Conservation (phyloP, 148 eudicot genomes). For the Dysphania ambrosioides region DNA sequence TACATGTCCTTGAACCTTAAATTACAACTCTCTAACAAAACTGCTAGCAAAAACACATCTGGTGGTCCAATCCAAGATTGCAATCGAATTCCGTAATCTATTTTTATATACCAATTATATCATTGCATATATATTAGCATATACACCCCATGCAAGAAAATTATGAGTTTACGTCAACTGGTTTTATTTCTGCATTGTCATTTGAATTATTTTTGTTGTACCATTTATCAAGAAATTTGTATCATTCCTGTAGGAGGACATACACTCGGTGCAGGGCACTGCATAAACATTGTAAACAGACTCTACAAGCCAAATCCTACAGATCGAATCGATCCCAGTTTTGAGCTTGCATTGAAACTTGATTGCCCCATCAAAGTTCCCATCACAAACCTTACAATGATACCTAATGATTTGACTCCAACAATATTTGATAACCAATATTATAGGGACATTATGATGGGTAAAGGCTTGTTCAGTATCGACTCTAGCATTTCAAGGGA, state of each 20-base stretch:
- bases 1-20: too few species aligned
- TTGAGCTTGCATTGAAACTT: constrained; percentile 26
- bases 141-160: too few species aligned
- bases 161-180: neutral
- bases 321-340: constrained; percentile 23
- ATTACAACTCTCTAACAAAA: neutral
- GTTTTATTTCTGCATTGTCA: neutral
- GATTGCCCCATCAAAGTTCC: constrained; percentile 31
- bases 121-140: too few species aligned
- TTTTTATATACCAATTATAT: too few species aligned
- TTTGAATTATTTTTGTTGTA: neutral
- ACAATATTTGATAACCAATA: constrained; percentile 46
- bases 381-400: constrained; percentile 27
- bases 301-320: constrained; percentile 19
- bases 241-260: constrained; percentile 44
- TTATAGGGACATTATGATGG: constrained; percentile 29
- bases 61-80: too few species aligned
- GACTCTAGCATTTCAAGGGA: constrained; percentile 41
- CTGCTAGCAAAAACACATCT: too few species aligned
- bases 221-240: neutral
- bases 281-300: constrained; percentile 42
- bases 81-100: too few species aligned
- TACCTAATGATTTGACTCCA: constrained; percentile 42
- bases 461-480: constrained; percentile 41
- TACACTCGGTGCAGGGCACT: constrained; percentile 54